Evolutionary conservation across 2,329 filamentous ascomycete species (phyloP).

Genomic region (Drechslerella dactyloides): DNA sequence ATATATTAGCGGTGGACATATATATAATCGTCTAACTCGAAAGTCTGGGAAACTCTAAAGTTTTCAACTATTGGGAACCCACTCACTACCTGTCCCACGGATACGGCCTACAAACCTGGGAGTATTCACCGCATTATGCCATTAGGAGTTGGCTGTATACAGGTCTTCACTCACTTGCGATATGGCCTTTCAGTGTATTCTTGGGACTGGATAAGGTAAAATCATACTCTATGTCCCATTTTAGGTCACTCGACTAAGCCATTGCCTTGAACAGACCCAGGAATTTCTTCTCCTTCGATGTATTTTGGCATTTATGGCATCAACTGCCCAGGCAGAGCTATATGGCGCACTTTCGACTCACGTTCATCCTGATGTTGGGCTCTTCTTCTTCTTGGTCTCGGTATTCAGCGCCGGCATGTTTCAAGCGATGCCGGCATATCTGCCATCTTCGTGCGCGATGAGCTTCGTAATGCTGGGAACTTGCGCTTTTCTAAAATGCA

Average conservation of each 20-base stretch:
- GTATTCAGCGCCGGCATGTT: constrained; percentile 89
- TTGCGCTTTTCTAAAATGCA: constrained; percentile 72
- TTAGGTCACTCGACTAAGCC: not conserved
- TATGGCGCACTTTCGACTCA: constrained; percentile 78
- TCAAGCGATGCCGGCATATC: constrained; percentile 81
- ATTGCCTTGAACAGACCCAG: constrained; percentile 49
- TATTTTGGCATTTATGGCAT: constrained; percentile 75
- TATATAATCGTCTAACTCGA: not conserved
- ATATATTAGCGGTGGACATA: not conserved
- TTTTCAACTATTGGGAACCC: constrained; percentile 99
- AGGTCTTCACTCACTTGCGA: constrained; percentile 73
- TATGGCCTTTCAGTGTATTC: constrained; percentile 61
- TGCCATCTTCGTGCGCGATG: constrained; percentile 97
- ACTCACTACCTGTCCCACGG: constrained; percentile 91
- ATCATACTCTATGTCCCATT: not conserved
- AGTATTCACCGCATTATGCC: constrained; percentile 92
- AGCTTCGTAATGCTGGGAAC: constrained; percentile 86
- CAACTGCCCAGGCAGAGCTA: constrained; percentile 79
- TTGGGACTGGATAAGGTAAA: constrained; percentile 51
- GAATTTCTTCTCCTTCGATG: constrained; percentile 88
- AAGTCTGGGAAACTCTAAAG: constrained; percentile 57
- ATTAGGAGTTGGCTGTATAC: constrained; percentile 96
- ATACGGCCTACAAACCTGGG: constrained; percentile 96
- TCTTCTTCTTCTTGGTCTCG: constrained; percentile 80
- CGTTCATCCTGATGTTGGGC: constrained; percentile 80